Base-by-base conservation (phyloP, 2,329 filamentous ascomycete species). In the Arthrobotrys musiformis region DNA sequence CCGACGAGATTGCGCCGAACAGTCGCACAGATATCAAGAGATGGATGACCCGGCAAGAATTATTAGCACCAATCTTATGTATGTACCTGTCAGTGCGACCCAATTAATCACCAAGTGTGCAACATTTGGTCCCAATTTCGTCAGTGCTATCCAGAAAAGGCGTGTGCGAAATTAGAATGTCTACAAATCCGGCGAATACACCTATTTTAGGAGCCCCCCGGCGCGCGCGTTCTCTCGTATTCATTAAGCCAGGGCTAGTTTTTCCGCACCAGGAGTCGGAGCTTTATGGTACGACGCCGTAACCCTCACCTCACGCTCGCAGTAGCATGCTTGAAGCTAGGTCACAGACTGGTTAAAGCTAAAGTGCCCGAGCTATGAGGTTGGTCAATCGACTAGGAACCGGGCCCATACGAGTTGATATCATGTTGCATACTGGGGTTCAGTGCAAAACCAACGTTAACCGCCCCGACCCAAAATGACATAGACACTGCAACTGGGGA, bases 131-230 rank as follows among this genome's bases (percentile, higher is more conserved):
- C 22, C 54, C 54, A 58, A 58, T 58, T 40, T 58, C 54, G 54
- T 58, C 33, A 58, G 26, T 11, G 17, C 26, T n/a, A 37, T 40
- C 54, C 54, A 40, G 54, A 58, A 42, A 58, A 63, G 46, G 60
- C n/a, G 40, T 60, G 56, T 72, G 68, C 68, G 68, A 72, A 64
- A 72, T 72, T 72, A 64, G 58, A 54, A 72, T 44, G 68, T 72
- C 58, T 63, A 72, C 68, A 46, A 30, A 72, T 72, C 58, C 68
- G 68, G 68, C 50, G 44, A n/a, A 37, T 63, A 37, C 56, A 33
- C 68, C 58, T 72, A 64, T 72, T 72, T 72, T 72, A 58, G 58
- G 33, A 58, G 42, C 40, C 44, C 58, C 33, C 24, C 46, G n/a
- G 56, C 33, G 46, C 67, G 56, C n/a, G 30, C n/a, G n/a, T n/a